Percentiles rank a stretch among this genome's conserved stretches.
Evolutionary conservation across 2,329 filamentous ascomycete species (phyloP).

Genomic region (Colletotrichum zoysiae): DNA sequence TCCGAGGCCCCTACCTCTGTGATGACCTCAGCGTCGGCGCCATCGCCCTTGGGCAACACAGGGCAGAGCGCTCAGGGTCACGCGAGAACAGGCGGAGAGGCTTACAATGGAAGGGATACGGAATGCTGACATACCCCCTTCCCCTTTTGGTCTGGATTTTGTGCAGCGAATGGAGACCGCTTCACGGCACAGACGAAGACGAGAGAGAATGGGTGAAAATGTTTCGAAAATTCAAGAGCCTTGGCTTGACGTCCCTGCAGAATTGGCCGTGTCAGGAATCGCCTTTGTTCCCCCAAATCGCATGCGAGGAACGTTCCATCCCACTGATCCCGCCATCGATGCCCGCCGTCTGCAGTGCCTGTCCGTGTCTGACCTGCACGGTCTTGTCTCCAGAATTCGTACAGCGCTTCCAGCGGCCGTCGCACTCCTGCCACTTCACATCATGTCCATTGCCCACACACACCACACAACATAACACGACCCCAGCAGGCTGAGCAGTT

Average conservation of each 20-base stretch:
- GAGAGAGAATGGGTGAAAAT: background rate
- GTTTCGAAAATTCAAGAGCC: slow-evolving; percentile 6
- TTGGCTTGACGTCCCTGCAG: slow-evolving; percentile 35
- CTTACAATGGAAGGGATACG: background rate
- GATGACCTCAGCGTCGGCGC: slow-evolving; percentile 27
- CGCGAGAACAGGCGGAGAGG: background rate
- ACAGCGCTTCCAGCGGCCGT: background rate
- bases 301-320: slow-evolving; percentile 31
- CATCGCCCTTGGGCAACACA: slow-evolving; percentile 6
- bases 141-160: background rate
- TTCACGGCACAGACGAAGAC: background rate
- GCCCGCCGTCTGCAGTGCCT: background rate
- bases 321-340: slow-evolving; percentile 14
- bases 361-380: background rate
- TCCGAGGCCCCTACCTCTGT: slow-evolving; percentile 18
- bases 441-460: background rate
- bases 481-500: slow-evolving; percentile 25
- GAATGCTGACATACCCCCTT: background rate
- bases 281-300: slow-evolving; percentile 32
- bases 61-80: background rate
- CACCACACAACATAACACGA: background rate
- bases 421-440: slow-evolving; percentile 1
- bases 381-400: background rate
- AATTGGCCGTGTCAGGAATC: slow-evolving; percentile 33
- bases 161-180: background rate